Base-by-base conservation (phyloP, 2,329 filamentous ascomycete species). In the Pyrenochaeta sp. region DNA sequence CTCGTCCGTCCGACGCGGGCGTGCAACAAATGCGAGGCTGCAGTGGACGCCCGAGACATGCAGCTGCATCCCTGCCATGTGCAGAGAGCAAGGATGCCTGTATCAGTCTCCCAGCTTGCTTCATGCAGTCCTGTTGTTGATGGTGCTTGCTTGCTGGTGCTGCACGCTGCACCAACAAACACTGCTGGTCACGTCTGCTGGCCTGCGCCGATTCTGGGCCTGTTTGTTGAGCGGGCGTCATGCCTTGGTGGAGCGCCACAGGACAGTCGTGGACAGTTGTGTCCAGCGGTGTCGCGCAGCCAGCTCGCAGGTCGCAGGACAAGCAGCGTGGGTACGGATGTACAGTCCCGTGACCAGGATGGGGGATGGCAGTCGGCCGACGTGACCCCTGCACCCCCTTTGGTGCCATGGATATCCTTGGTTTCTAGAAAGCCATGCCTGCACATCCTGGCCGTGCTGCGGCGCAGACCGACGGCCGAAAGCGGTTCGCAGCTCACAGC, bases 121-220 rank as follows among this genome's bases (percentile, higher is more conserved):
- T 51, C 32, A 44, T 53, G 58, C 58, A 63, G 54, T 44, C 51
- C 49, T 43, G 37, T 23, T 49, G 40, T 49, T 27, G 23, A 4
- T 27, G 23, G 23, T 27, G 23, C 23, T 27, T 27, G 23, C 23
- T 27, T 23, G 18, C 31, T 30, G 45, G 33, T 54, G 60, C 60
- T 56, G 61, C 64, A 54, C n/a, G 56, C 55, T 58, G 60, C 62
- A 53, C 44, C 59, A 53, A 47, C 55, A 54, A 53, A 46, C 31
- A 51, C 33, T 54, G 50, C 43, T 39, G 30, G 51, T 56, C 45
- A 58, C 47, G 43, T 41, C 48, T 56, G 58, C 41, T 54, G 47
- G n/a, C n/a, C n/a, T n/a, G n/a, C n/a, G n/a, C n/a, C n/a, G n/a
- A n/a, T n/a, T n/a, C n/a, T n/a, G n/a, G n/a, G n/a, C 46, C 36